phyloP scores from a whole-genome alignment of 768 basidiomycete genomes.

The Russula compacta region DNA sequence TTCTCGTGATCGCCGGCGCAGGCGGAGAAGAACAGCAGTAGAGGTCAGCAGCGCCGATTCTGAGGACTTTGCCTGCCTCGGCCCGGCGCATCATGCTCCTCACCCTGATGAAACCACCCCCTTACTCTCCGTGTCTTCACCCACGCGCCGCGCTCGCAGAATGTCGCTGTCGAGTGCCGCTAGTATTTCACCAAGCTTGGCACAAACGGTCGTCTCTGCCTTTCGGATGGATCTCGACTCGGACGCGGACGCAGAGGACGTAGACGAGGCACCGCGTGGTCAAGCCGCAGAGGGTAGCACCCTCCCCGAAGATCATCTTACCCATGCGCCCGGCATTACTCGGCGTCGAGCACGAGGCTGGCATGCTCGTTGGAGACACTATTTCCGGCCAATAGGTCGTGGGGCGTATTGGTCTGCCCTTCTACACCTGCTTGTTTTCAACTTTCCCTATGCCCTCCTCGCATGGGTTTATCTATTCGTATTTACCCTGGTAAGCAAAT shows the following conservation, averaged over 20 bases:
- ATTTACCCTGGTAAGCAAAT: conserved; percentile 57
- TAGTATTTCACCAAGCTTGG: conserved; percentile 54
- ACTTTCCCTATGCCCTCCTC: conserved; percentile 70
- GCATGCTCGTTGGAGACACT: conserved; percentile 38
- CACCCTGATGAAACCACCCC: conserved; percentile 43
- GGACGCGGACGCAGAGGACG: conserved; percentile 26
- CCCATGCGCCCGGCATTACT: conserved; percentile 9
- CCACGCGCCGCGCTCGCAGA: conserved; percentile 38
- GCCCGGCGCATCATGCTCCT: neutral
- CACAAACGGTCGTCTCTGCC: conserved; percentile 62
- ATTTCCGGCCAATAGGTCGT: conserved; percentile 54
- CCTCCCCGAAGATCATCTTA: neutral
- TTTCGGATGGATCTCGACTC: conserved; percentile 44
- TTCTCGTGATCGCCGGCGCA: conserved; percentile 36
- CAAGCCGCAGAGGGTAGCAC: neutral
- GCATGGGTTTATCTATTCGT: conserved; percentile 77
- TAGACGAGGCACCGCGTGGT: conserved; percentile 18
- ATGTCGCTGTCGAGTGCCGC: conserved; percentile 39
- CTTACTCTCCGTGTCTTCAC: conserved; percentile 27
- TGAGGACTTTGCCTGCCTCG: conserved; percentile 25
- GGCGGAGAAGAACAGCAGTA: conserved; percentile 26
- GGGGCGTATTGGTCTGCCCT: conserved; percentile 55
- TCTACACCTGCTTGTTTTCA: conserved; percentile 62
- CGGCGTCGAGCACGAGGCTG: conserved; percentile 7
- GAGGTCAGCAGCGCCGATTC: conserved; percentile 25